phyloP scores from a whole-genome alignment of 1,284 basidiomycete genomes.

The Rhodotorula sp. region DNA sequence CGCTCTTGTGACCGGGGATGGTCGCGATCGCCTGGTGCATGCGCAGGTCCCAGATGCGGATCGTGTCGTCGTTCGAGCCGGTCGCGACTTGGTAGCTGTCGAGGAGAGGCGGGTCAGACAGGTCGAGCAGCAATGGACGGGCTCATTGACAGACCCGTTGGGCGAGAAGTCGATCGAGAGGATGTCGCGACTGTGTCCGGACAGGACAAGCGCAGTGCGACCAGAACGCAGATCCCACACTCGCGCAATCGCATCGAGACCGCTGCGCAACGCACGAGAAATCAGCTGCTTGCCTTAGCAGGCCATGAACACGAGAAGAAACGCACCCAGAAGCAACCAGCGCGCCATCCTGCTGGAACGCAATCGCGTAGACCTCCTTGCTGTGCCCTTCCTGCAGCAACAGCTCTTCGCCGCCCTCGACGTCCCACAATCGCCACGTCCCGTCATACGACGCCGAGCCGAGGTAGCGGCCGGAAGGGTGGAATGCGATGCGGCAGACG shows the following conservation, averaged over 20 bases:
- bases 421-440: slow-evolving; percentile 98
- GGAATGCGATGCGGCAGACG: slow-evolving; percentile 90
- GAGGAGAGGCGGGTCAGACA: background rate
- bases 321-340: slow-evolving; percentile 85
- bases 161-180: slow-evolving; percentile 90
- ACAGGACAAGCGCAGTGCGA: slow-evolving; percentile 94
- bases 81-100: slow-evolving; percentile 92
- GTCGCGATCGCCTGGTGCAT: slow-evolving; percentile 89
- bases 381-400: slow-evolving; percentile 95
- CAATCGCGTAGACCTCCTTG: slow-evolving; percentile 91
- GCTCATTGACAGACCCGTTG: slow-evolving; percentile 68
- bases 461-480: slow-evolving; percentile 88
- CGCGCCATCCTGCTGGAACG: slow-evolving; percentile 94
- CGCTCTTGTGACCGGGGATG: slow-evolving; percentile 92
- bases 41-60: slow-evolving; percentile 98
- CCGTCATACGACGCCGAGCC: slow-evolving; percentile 96
- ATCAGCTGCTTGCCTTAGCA: background rate
- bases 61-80: slow-evolving; percentile 93
- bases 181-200: slow-evolving; percentile 94
- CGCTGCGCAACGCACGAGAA: slow-evolving; percentile 60
- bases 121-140: background rate
- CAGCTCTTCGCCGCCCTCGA: slow-evolving; percentile 74
- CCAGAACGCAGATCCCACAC: slow-evolving; percentile 97
- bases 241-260: slow-evolving; percentile 92
- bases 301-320: background rate